phyloP scores from a whole-genome alignment of 208 protist genomes.

The Crithidia fasciculata region DNA sequence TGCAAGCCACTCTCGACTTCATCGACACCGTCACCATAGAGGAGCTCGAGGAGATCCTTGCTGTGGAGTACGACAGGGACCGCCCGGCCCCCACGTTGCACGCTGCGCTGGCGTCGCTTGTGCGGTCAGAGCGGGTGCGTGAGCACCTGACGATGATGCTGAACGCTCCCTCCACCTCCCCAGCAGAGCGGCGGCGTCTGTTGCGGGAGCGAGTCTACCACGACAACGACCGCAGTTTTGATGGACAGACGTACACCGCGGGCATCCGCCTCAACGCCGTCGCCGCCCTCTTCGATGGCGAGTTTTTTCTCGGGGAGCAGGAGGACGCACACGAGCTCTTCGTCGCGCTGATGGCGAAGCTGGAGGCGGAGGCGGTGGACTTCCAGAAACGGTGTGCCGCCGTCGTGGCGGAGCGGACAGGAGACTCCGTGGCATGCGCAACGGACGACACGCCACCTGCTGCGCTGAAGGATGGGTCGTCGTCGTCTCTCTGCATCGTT shows the following conservation, averaged over 20 bases:
- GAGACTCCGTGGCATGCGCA: not conserved
- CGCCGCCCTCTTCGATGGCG: constrained; percentile 36
- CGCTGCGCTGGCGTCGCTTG: constrained; percentile 25
- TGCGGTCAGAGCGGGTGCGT: constrained; percentile 27
- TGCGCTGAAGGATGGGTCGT: not conserved
- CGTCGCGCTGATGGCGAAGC: constrained; percentile 56
- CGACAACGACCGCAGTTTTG: constrained; percentile 22
- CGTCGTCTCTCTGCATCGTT: not conserved
- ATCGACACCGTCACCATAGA: constrained; percentile 17
- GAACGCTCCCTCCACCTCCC: constrained; percentile 4
- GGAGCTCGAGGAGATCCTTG: constrained; percentile 27
- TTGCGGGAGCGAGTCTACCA: constrained; percentile 25
- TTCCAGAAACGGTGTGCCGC: constrained; percentile 36
- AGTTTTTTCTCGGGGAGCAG: constrained; percentile 80
- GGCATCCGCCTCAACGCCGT: constrained; percentile 35
- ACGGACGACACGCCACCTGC: not conserved
- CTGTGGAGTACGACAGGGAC: constrained; percentile 10
- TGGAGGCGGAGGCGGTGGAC: constrained; percentile 69
- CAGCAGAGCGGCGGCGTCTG: constrained; percentile 17
- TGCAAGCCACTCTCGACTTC: constrained; percentile 19
- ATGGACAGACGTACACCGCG: constrained; percentile 27
- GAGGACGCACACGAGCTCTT: constrained; percentile 89
- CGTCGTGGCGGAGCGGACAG: constrained; percentile 1
- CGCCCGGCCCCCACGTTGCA: constrained; percentile 30
- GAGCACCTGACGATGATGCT: constrained; percentile 27